Evolutionary conservation across 768 basidiomycete genomes (phyloP), one percentile per base, ranked within the genome.

Genomic region (Xanthoconium purpureum): DNA sequence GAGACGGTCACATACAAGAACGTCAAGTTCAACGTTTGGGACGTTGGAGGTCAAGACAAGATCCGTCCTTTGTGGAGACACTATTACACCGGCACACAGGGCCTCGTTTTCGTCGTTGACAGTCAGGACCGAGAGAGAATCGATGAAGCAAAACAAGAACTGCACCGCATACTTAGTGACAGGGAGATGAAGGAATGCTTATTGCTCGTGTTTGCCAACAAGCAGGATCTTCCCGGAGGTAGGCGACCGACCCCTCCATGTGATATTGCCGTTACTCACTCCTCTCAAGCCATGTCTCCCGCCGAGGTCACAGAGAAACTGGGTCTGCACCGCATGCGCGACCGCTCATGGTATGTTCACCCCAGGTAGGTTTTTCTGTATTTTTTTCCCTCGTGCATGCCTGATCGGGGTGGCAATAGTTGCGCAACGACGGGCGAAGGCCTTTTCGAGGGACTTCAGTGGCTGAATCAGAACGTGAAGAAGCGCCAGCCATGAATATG

Each of bases 1-100:
- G 96, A 98, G 76, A 98, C 96, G 5, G 96, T 98, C 51, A 97
- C 94, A 46, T 98, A 98, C 78, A 97, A 97, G 82, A 98, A 98
- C 59, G 94, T 93, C 68, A 91, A 91, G 71, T 94, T 93, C 78
- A 93, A 92, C 63, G 88, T 91, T 8, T 91, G 94, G 93, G 94
- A 97, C 70, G 96, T 98, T 39, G 96, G 96, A 66, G 96, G 96
- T n/a, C 96, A 98, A 76, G 96, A 98, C 79, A 98, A 98, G 82
- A 98, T 98, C 69, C 83, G 96, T 49, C 96, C 96, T 28, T 79
- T 98, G 40, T 98, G 96, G 96, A 83, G 96, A 75, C 96, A 98
- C 75, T 98, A 98, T 75, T 98, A 98, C 78, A 98, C 96, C 13
- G 96, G 96, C 58, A 98, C 96, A 2, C 96, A 98, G 76, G 96